Percentiles rank a stretch among this genome's conserved stretches.
Conservation (phyloP, 116 monocot genomes). For the Phalaenopsis hybrid region DNA sequence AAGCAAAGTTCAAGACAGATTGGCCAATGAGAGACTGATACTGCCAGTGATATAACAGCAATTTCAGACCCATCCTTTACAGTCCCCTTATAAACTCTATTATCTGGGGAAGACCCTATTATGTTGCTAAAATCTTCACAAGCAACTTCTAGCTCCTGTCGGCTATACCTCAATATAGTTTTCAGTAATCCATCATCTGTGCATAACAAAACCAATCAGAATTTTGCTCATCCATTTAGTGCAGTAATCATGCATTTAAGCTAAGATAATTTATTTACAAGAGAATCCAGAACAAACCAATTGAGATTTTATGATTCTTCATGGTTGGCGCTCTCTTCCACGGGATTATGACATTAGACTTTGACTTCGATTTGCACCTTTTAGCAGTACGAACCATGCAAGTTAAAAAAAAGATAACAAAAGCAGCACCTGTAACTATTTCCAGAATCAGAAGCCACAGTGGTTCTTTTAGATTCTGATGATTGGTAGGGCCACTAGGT, state of each 20-base stretch:
- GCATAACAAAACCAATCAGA: neutral
- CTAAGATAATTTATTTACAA: neutral
- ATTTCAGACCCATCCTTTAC: conserved; percentile 79
- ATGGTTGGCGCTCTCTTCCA: conserved; percentile 38
- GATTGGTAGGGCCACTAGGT: conserved; percentile 13
- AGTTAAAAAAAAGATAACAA: conserved; percentile 33
- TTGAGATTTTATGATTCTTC: conserved; percentile 30
- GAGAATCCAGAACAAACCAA: conserved; percentile 38
- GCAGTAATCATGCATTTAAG: neutral
- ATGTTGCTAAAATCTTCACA: conserved; percentile 99
- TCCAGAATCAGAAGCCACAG: conserved; percentile 80
- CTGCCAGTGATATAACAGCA: conserved; percentile 75
- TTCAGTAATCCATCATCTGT: conserved; percentile 65
- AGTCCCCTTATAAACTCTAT: conserved; percentile 80
- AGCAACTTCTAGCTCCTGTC: conserved; percentile 83
- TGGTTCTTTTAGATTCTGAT: conserved; percentile 44
- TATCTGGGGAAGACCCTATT: conserved; percentile 73
- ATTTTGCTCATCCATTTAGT: neutral
- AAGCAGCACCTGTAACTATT: conserved; percentile 49
- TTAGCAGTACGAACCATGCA: conserved; percentile 24
- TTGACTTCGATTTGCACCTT: conserved; percentile 34
- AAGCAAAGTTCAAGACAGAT: conserved; percentile 64
- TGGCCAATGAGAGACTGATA: conserved; percentile 52
- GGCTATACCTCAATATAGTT: conserved; percentile 42
- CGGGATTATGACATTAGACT: conserved; percentile 23